Evolutionary conservation across 148 eudicot species (phyloP).

Genomic region (Chenopodium album): DNA sequence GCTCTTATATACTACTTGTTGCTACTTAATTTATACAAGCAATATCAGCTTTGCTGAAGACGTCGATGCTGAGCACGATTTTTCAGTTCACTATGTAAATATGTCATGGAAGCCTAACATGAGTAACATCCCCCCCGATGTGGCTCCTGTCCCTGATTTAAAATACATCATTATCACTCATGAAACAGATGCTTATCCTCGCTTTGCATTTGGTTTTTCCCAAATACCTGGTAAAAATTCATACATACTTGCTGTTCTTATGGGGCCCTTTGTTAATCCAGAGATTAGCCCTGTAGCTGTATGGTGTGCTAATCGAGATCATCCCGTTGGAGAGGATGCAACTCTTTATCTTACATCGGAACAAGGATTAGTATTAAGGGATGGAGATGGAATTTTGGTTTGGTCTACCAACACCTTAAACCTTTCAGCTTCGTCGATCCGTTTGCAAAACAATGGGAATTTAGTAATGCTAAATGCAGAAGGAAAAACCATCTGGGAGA

Average conservation of each 20-base stretch:
- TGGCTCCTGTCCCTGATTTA: too few relatives aligned
- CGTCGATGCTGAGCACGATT: too few relatives aligned
- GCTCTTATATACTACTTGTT: background rate
- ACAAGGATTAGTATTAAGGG: slow-evolving; percentile 25
- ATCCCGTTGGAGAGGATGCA: slow-evolving; percentile 17
- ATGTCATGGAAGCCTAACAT: background rate
- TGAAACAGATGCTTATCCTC: background rate
- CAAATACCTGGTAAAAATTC: background rate
- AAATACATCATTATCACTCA: background rate
- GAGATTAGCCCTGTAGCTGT: background rate
- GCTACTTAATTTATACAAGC: background rate
- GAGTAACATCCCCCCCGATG: too few relatives aligned
- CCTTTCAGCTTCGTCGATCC: slow-evolving; percentile 9
- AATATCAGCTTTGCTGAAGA: background rate
- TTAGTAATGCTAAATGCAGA: slow-evolving; percentile 16
- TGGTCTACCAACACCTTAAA: slow-evolving; percentile 33
- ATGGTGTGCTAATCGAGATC: slow-evolving; percentile 35
- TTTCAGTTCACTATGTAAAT: background rate
- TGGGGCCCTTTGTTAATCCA: too few relatives aligned
- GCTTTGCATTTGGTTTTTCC: background rate
- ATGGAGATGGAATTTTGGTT: slow-evolving; percentile 19
- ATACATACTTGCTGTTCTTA: background rate
- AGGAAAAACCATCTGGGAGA: slow-evolving; percentile 24
- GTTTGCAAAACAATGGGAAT: slow-evolving; percentile 16
- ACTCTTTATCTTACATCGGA: slow-evolving; percentile 25